Base-by-base conservation (phyloP, 371 early-diverging fungal genomes). In the Fennellomyces sp. region DNA sequence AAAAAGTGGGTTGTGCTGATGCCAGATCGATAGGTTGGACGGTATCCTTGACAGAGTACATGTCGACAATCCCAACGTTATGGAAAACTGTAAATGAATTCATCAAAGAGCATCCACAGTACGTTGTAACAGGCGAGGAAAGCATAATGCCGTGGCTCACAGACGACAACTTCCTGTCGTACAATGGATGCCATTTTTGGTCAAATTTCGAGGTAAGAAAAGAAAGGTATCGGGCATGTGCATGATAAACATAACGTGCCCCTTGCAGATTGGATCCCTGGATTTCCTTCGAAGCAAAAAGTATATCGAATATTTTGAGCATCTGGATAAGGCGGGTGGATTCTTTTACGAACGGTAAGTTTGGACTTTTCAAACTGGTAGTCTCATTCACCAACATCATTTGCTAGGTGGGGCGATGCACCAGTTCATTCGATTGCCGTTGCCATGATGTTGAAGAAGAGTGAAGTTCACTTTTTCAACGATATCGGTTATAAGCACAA, bases 311-410 rank as follows among this genome's bases (percentile, higher is more conserved):
- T 95, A 83, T 64, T 96, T 98, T 66, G 76, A 92, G 11, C 81
- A 81, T 56, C 73, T 98, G 31, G 97, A 98, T 73, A 54, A 69
- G 31, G 58, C 80, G 5, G 94, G 95, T 3, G 96, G 91, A 5
- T 98, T 98, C 71, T 98, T 90, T 68, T 97, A 97, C 68, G 99
- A 98, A 68, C 80, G 94, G 73, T 79, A 56, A 70, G 89, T 97
- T 1, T 56, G 13, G 33, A 12, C 6, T n/a, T n/a, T n/a, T n/a
- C n/a, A n/a, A n/a, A n/a, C n/a, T n/a, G n/a, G n/a, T n/a, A n/a
- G n/a, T n/a, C n/a, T n/a, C n/a, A n/a, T n/a, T n/a, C n/a, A n/a
- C n/a, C n/a, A n/a, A n/a, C n/a, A n/a, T n/a, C n/a, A n/a, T n/a
- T n/a, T n/a, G 10, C 8, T 45, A 58, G 5, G 69, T 84, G 78